Percentiles rank a stretch among this genome's conserved stretches.
Evolutionary conservation across 1,284 basidiomycete species (phyloP).

Genomic region (Sporisorium graminicola): DNA sequence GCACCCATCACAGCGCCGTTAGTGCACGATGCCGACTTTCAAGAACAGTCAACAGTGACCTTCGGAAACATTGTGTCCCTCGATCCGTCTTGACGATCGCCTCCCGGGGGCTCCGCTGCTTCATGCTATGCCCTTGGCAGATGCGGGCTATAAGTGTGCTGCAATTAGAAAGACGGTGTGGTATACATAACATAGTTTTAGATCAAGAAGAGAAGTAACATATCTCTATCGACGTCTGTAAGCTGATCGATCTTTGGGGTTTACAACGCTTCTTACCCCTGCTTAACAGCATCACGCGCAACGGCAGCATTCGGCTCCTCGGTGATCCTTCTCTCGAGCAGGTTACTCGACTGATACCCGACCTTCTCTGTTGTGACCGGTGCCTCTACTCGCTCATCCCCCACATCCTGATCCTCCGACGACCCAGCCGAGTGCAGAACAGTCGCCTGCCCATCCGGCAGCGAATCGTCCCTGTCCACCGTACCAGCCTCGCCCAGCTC

Average conservation of each 20-base stretch:
- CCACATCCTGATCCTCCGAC: conserved; percentile 11
- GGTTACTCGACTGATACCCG: conserved; percentile 18
- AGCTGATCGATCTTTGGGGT: not conserved
- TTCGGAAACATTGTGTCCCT: no score
- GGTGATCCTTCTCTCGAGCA: conserved; percentile 36
- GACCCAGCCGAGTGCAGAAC: conserved; percentile 5
- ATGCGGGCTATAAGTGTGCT: no score
- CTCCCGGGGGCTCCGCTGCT: no score
- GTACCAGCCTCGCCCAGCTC: conserved; percentile 10
- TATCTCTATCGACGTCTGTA: not conserved
- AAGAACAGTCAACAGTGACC: no score
- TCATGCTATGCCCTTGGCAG: no score
- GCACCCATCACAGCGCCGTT: no score
- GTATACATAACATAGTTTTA: no score
- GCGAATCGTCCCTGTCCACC: not conserved
- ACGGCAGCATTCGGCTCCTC: conserved; percentile 24
- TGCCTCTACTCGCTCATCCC: not conserved
- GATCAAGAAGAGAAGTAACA: no score
- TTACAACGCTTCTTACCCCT: no score
- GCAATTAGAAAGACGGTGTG: no score
- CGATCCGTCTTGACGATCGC: no score
- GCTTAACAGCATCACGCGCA: conserved; percentile 5
- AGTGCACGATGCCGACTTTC: no score
- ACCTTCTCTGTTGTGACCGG: conserved; percentile 4
- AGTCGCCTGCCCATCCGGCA: not conserved